Evolutionary conservation across 192 early-diverging fungal species (phyloP).

Genomic region (Coemansia sp.): DNA sequence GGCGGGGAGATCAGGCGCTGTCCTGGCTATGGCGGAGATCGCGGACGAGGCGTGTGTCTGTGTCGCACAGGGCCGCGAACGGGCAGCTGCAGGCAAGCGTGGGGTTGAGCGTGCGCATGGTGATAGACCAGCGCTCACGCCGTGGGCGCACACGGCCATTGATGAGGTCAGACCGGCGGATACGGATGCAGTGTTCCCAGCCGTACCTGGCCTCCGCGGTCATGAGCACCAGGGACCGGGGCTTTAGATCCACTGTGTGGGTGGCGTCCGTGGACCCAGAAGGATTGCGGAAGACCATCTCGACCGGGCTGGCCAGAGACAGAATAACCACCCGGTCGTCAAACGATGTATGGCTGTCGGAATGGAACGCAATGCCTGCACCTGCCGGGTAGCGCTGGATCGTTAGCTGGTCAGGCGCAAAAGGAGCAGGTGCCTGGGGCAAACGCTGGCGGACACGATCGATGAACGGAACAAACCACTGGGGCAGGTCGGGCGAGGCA

Average conservation of each 20-base stretch:
- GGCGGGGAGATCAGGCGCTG: not conserved
- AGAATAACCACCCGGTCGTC: conserved; percentile 27
- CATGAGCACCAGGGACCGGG: conserved; percentile 47
- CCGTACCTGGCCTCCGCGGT: conserved; percentile 40
- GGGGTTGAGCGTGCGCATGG: conserved; percentile 16
- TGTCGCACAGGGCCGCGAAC: conserved; percentile 20
- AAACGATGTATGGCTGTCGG: conserved; percentile 48
- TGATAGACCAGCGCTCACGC: conserved; percentile 26
- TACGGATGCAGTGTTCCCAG: conserved; percentile 52
- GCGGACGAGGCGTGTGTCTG: conserved; percentile 3
- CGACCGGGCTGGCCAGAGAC: conserved; percentile 45
- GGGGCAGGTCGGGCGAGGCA: conserved; percentile 16
- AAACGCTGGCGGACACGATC: conserved; percentile 7
- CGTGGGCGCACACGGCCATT: conserved; percentile 17
- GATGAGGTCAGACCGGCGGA: conserved; percentile 42
- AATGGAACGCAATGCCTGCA: conserved; percentile 51
- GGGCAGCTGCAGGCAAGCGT: conserved; percentile 7
- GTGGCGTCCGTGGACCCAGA: not conserved
- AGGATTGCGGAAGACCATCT: conserved; percentile 52
- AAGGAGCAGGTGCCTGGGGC: too few relatives aligned
- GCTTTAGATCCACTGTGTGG: conserved; percentile 29
- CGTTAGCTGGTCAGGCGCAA: conserved; percentile 53
- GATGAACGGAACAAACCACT: conserved; percentile 10
- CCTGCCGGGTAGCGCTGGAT: conserved; percentile 52
- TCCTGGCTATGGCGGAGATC: not conserved